A percentile compares a stretch with the other conserved stretches of the same genome.
These are phyloP conservation scores for Metschnikowia koreensis DNA, from an alignment of 805 yeast genomes.

Conservation along the genomic window DNA sequence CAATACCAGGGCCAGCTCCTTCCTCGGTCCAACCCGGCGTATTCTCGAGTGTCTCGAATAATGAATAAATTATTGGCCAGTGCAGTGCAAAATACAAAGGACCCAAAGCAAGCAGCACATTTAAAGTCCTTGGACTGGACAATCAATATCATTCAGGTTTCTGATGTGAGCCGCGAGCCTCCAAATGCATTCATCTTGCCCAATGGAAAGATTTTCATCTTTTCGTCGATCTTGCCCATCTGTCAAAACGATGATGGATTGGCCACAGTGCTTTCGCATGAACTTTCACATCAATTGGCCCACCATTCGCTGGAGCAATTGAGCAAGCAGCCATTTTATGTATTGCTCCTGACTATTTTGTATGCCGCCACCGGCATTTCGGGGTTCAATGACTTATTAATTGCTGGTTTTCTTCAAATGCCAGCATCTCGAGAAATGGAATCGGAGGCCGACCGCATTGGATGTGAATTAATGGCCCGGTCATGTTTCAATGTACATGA, in stretches of 20 bases:
- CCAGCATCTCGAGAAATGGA: conserved; percentile 95
- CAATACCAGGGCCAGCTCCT: conserved; percentile 55
- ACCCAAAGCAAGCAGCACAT: conserved; percentile 34
- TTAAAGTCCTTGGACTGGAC: conserved; percentile 60
- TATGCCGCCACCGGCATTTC: conserved; percentile 61
- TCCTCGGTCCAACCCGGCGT: conserved; percentile 62
- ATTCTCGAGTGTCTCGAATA: conserved; percentile 53
- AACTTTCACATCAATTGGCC: conserved; percentile 90
- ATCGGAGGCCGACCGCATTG: conserved; percentile 93
- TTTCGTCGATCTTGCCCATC: conserved; percentile 71
- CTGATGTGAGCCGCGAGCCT: conserved; percentile 61
- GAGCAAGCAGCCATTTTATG: conserved; percentile 71
- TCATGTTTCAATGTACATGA: conserved; percentile 83
- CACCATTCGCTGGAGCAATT: conserved; percentile 86
- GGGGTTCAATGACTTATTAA: conserved; percentile 49
- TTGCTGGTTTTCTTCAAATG: conserved; percentile 60
- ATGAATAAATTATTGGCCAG: conserved; percentile 64
- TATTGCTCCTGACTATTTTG: conserved; percentile 49
- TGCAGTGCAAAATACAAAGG: conserved; percentile 40
- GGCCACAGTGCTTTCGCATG: conserved; percentile 95
- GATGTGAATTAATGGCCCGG: conserved; percentile 84
- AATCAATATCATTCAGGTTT: conserved; percentile 62
- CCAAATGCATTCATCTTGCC: conserved; percentile 98
- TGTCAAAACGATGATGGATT: conserved; percentile 83
- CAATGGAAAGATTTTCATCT: conserved; percentile 93